Conservation (phyloP, 495 filamentous ascomycete genomes). For the Xylaria nigripes region DNA sequence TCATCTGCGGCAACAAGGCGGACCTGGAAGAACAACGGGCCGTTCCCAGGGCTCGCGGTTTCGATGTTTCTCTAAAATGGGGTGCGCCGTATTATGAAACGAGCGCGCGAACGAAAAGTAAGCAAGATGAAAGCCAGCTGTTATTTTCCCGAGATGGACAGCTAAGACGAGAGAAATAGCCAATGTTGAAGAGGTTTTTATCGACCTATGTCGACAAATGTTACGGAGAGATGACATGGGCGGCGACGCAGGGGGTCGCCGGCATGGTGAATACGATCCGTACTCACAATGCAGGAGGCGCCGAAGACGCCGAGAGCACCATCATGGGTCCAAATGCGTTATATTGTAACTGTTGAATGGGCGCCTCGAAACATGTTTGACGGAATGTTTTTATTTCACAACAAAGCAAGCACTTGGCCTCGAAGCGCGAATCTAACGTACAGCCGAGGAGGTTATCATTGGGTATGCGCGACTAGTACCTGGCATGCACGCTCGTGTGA, state of each 20-base stretch:
- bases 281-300: conserved; percentile 27
- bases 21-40: conserved; percentile 88
- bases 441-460: neutral
- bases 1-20: conserved; percentile 96
- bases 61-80: conserved; percentile 82
- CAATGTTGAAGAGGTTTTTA: conserved; percentile 94
- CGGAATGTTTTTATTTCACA: too few species aligned
- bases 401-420: neutral
- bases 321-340: conserved; percentile 24
- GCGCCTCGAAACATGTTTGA: neutral
- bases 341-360: conserved; percentile 18
- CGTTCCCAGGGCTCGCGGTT: conserved; percentile 75
- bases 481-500: neutral
- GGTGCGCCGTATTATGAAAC: conserved; percentile 94
- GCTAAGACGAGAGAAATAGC: conserved; percentile 33
- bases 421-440: neutral
- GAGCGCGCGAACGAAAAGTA: conserved; percentile 63
- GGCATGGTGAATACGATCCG: conserved; percentile 30
- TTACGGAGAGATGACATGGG: conserved; percentile 58
- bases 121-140: conserved; percentile 11
- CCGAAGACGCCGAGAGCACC: conserved; percentile 15
- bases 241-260: conserved; percentile 33
- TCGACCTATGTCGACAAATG: conserved; percentile 89
- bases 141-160: neutral
- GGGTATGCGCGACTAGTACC: neutral